phyloP scores from a whole-genome alignment of 345 rosid species.

The Combretum micranthum region DNA sequence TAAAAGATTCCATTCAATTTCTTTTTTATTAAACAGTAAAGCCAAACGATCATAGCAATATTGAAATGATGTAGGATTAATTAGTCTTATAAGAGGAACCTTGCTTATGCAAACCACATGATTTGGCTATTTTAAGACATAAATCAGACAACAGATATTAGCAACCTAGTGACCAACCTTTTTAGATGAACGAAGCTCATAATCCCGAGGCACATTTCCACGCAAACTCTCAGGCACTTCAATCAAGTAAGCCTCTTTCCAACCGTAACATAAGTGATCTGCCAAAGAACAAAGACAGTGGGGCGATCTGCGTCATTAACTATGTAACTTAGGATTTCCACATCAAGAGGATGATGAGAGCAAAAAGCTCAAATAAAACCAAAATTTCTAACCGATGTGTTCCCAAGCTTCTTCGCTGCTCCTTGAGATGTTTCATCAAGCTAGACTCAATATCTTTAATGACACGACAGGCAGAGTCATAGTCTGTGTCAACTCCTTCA shows the following conservation, averaged over 20 bases:
- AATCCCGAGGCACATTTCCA: slow-evolving; percentile 68
- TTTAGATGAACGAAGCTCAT: slow-evolving; percentile 90
- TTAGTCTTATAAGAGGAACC: too few species aligned
- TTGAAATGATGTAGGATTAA: too few species aligned
- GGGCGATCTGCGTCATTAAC: neutral
- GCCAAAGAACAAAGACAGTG: slow-evolving; percentile 19
- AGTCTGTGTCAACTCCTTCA: slow-evolving; percentile 75
- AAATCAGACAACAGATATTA: neutral
- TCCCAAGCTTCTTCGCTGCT: slow-evolving; percentile 80
- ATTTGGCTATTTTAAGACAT: neutral
- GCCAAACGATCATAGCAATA: too few species aligned
- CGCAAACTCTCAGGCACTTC: slow-evolving; percentile 83
- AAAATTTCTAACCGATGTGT: slow-evolving; percentile 52
- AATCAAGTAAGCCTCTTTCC: slow-evolving; percentile 69
- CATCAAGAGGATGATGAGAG: neutral
- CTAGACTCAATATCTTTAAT: slow-evolving; percentile 51
- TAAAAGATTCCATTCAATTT: too few species aligned
- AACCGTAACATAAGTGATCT: slow-evolving; percentile 85
- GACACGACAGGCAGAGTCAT: slow-evolving; percentile 62
- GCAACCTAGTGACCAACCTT: slow-evolving; percentile 41
- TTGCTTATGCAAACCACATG: too few species aligned
- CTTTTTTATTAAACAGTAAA: too few species aligned
- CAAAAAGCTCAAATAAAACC: slow-evolving; percentile 7
- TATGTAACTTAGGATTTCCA: too few species aligned
- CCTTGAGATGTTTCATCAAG: slow-evolving; percentile 74